Conservation (phyloP, 2,329 filamentous ascomycete species). For the Madurella mycetomatis region DNA sequence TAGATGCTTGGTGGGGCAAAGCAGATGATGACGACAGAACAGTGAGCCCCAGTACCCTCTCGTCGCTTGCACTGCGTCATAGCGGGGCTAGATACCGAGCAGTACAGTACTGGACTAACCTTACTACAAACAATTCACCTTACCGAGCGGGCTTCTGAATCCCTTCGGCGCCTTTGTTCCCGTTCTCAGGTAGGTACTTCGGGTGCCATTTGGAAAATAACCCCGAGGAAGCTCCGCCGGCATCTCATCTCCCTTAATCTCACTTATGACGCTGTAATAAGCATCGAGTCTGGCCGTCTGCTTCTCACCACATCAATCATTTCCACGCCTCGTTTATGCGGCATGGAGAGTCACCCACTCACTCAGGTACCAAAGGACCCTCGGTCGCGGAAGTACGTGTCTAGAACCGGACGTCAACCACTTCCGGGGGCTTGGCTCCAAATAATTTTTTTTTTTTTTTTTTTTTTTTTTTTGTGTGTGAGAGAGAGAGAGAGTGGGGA, state of each 20-base stretch:
- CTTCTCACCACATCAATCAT: not conserved
- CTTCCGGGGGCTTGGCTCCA: too few species aligned
- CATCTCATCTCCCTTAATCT: not conserved
- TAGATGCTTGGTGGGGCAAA: not conserved
- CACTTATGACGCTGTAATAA: not conserved
- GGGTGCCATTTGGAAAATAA: not conserved
- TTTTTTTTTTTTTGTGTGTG: too few species aligned
- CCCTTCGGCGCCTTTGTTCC: not conserved
- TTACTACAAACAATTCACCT: not conserved
- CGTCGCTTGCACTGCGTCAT: slow-evolving; percentile 10
- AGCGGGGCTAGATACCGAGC: slow-evolving; percentile 7
- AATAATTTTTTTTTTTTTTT: too few species aligned
- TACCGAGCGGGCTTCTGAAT: not conserved
- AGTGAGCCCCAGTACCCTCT: not conserved
- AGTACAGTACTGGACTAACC: not conserved
- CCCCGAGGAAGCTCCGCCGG: not conserved
- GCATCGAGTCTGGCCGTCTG: not conserved
- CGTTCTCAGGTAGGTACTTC: not conserved
- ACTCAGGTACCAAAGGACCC: too few species aligned
- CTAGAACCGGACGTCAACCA: too few species aligned
- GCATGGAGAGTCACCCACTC: too few species aligned
- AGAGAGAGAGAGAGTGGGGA: too few species aligned
- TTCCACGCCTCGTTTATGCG: too few species aligned
- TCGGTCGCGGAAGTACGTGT: too few species aligned
- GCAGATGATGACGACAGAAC: not conserved